Conservation (phyloP, 768 basidiomycete genomes). For the Auricularia auricula-judae region DNA sequence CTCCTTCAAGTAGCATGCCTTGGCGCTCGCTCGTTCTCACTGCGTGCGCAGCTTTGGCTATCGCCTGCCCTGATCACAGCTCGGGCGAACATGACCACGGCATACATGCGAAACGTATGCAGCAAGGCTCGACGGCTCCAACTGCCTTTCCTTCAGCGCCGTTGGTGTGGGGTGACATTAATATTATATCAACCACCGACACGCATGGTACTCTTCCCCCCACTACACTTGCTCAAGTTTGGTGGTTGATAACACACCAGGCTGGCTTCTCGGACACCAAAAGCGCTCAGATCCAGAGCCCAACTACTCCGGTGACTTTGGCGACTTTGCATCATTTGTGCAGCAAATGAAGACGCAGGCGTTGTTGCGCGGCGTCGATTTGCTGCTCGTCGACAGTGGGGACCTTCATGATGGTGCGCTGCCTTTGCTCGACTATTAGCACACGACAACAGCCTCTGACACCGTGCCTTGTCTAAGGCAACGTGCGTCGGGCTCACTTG, state of each 20-base stretch:
- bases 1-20: neutral
- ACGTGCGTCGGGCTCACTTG: conserved; percentile 5
- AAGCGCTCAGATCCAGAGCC: conserved; percentile 63
- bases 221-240: too few species aligned
- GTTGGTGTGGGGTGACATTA: neutral
- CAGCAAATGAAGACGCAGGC: conserved; percentile 72
- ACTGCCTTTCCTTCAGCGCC: neutral
- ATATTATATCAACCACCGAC: neutral
- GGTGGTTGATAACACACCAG: too few species aligned
- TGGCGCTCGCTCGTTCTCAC: too few species aligned
- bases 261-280: conserved; percentile 75
- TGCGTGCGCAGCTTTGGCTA: too few species aligned
- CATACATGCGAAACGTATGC: neutral
- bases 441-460: conserved; percentile 3
- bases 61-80: too few species aligned
- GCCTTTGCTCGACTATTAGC: too few species aligned
- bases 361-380: conserved; percentile 57
- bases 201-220: conserved; percentile 17
- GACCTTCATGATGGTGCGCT: conserved; percentile 54
- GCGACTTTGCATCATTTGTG: conserved; percentile 78
- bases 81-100: too few species aligned
- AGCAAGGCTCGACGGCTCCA: too few species aligned
- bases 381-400: conserved; percentile 72
- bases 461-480: neutral
- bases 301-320: conserved; percentile 63